Evolutionary conservation across 768 basidiomycete genomes (phyloP), one percentile per base, ranked within the genome.

Genomic region (Boletus tomentosulus): DNA sequence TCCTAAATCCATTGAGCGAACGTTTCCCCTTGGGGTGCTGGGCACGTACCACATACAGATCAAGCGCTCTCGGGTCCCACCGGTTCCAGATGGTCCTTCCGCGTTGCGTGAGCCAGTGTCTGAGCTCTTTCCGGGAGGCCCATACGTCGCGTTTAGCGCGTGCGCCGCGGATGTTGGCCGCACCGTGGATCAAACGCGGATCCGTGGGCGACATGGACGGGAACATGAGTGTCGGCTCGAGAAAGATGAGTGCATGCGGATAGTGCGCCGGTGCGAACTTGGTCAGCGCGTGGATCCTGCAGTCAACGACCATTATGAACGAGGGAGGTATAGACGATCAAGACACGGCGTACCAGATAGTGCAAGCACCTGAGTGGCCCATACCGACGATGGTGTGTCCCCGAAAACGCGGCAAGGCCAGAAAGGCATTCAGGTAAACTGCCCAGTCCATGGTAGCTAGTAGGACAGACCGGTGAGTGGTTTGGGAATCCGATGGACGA

Each of bases 181-280:
- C 61, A 6, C 68, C 68, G 16, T 64, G 68, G n/a, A 66, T 51
- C 3, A 51, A 54, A n/a, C 68, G 68, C 3, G 60, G 60, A 35
- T 69, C 68, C 1, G 55, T 56, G 6, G 69, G 57, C 1, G 67
- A 57, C 53, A 69, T 55, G 13, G 25, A 51, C 24, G 67, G 69
- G 37, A 69, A 71, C 69, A 69, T 67, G 50, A 69, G 27, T 2
- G 69, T 71, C 4, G 68, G 69, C 48, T 69, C 68, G 45, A 69
- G 24, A 12, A 69, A 50, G 35, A 69, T 57, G 11, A 69, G 48
- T 2, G 61, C 67, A 11, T 45, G 48, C 2, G 50, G 62, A 12
- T 51, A 54, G 11, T 41, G 39, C 7, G 16, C 41, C 5, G 50
- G 58, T 1, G 47, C 10, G 11, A 67, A 59, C 41, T 54, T 60